Conservation (phyloP, 1,284 basidiomycete species). For the Cryptococcus sp. region DNA sequence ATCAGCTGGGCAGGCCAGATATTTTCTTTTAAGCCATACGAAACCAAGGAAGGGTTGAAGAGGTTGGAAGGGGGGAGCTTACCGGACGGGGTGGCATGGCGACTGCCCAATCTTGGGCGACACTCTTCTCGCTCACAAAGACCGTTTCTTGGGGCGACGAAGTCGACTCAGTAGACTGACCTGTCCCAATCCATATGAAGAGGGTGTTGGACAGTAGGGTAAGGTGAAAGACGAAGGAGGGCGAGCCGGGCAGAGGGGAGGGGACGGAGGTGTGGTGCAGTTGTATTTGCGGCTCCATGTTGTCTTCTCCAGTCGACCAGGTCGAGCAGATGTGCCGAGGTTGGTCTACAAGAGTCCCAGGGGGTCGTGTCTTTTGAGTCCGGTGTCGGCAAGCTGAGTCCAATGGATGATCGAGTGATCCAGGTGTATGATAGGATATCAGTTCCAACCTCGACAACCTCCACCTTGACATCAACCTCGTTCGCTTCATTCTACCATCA, state of each 20-base stretch:
- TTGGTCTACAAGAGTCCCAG: no score
- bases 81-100: constrained; percentile 63
- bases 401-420: no score
- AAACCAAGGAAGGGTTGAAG: background rate
- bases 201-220: constrained; percentile 66
- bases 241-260: constrained; percentile 42
- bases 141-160: background rate
- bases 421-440: no score
- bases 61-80: constrained; percentile 20
- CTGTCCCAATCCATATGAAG: constrained; percentile 73
- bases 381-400: no score
- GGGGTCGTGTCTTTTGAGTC: no score
- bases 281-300: constrained; percentile 15
- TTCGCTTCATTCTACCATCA: background rate
- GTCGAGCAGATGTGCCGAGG: no score
- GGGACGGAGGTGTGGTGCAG: constrained; percentile 30
- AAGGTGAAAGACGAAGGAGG: constrained; percentile 62
- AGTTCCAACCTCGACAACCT: no score
- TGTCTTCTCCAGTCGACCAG: no score
- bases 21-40: background rate
- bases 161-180: constrained; percentile 22
- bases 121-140: constrained; percentile 48
- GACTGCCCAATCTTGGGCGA: constrained; percentile 74
- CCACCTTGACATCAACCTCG: background rate
- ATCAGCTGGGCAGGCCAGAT: constrained; percentile 7